Evolutionary conservation across 805 yeast genomes (phyloP).

Genomic region (Brettanomyces naardenensis): DNA sequence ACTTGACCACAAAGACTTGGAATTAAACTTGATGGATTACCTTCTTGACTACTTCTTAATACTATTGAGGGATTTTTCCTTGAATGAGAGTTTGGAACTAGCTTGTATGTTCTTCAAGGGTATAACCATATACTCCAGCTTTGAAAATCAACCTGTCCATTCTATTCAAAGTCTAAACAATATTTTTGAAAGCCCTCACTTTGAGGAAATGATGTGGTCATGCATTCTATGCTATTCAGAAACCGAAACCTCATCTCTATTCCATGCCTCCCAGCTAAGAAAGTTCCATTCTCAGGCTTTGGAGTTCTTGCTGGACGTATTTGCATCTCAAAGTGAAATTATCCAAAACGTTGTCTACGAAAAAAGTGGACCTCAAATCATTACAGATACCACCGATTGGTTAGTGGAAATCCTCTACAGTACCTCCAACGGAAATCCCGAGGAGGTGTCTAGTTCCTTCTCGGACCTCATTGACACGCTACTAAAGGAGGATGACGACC

Average conservation of each 20-base stretch:
- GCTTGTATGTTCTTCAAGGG: constrained; percentile 1
- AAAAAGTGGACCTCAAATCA: neutral
- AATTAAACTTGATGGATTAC: neutral
- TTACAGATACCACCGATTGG: neutral
- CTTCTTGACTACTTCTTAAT: neutral
- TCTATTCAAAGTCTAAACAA: neutral
- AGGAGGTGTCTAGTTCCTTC: too few relatives aligned
- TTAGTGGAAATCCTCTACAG: neutral
- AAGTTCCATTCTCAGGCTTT: neutral
- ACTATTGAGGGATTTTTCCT: neutral
- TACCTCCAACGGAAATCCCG: too few relatives aligned
- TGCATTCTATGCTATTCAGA: neutral
- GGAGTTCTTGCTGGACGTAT: neutral
- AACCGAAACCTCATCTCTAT: neutral
- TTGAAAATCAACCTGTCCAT: neutral
- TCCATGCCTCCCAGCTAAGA: neutral
- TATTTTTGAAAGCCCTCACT: neutral
- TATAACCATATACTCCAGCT: neutral
- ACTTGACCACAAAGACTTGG: neutral
- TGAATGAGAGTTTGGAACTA: neutral
- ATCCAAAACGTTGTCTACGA: neutral
- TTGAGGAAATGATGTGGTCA: neutral
- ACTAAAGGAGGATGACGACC: too few relatives aligned
- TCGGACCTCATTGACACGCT: too few relatives aligned
- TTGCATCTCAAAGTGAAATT: neutral